Percentiles rank a stretch among this genome's conserved stretches.
These are phyloP conservation scores for Homolaphlyctis polyrhiza DNA, from an alignment of 371 early-diverging fungal genomes.

Conservation along the genomic window DNA sequence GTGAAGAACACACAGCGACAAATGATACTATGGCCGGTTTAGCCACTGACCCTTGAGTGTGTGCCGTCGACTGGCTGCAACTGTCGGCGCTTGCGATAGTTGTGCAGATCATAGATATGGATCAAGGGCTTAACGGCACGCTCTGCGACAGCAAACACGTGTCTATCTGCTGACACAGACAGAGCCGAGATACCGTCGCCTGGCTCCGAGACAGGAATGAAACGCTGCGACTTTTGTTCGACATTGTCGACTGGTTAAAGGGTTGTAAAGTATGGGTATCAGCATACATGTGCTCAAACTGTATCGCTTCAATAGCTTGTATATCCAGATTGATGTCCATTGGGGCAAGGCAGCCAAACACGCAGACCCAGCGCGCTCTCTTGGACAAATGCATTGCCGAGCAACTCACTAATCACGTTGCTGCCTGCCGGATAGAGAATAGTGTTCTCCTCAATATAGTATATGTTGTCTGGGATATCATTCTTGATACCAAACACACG, in stretches of 20 bases:
- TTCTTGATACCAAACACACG: slow-evolving; percentile 39
- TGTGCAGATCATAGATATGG: slow-evolving; percentile 26
- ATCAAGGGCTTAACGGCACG: slow-evolving; percentile 12
- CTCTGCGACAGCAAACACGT: slow-evolving; percentile 46
- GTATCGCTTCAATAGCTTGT: slow-evolving; percentile 2
- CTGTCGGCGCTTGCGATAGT: slow-evolving; percentile 25
- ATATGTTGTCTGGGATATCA: slow-evolving; percentile 30
- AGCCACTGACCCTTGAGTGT: not conserved
- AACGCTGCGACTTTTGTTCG: slow-evolving; percentile 39
- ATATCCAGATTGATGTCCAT: slow-evolving; percentile 1
- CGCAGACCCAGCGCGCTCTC: not conserved
- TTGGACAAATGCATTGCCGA: not conserved
- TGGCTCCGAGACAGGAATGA: slow-evolving; percentile 35
- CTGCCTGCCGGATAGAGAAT: slow-evolving; percentile 45
- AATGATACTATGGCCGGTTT: not conserved
- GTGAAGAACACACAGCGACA: too few relatives aligned
- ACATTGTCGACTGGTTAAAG: slow-evolving; percentile 31
- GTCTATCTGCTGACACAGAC: slow-evolving; percentile 36
- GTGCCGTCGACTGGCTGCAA: slow-evolving; percentile 10
- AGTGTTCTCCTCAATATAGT: slow-evolving; percentile 45
- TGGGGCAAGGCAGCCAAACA: slow-evolving; percentile 6
- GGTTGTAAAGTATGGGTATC: too few relatives aligned
- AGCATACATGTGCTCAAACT: too few relatives aligned
- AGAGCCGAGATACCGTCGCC: slow-evolving; percentile 38
- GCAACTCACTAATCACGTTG: slow-evolving; percentile 36